phyloP scores from a whole-genome alignment of 805 yeast genomes.

The Wickerhamomyces kurtzmanii region DNA sequence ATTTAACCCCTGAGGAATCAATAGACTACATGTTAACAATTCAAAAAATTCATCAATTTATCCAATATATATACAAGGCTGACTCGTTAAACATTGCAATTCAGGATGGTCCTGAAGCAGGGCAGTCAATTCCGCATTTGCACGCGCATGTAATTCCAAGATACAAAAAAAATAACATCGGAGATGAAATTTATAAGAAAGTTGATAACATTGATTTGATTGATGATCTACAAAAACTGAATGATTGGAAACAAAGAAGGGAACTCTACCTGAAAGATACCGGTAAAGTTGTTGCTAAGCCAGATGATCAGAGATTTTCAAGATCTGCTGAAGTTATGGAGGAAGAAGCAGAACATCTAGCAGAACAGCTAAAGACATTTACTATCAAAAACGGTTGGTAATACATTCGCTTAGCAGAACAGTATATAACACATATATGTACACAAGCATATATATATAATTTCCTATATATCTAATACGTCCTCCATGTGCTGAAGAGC shows the following conservation, averaged over 20 bases:
- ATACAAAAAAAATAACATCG: conserved; percentile 41
- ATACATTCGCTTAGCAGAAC: too few relatives aligned
- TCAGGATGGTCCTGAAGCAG: conserved; percentile 95
- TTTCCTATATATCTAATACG: too few relatives aligned
- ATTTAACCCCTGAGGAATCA: conserved; percentile 62
- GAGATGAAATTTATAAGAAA: conserved; percentile 65
- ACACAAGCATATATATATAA: too few relatives aligned
- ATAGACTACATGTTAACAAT: conserved; percentile 71
- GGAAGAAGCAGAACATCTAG: conserved; percentile 53
- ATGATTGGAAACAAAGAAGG: conserved; percentile 22
- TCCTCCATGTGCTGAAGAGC: too few relatives aligned
- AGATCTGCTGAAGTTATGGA: conserved; percentile 60
- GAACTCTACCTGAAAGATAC: conserved; percentile 13
- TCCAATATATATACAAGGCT: conserved; percentile 60
- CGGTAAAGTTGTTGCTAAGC: conserved; percentile 21
- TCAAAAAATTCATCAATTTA: conserved; percentile 60
- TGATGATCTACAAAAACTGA: conserved; percentile 14
- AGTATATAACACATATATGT: too few relatives aligned
- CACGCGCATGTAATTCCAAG: conserved; percentile 95
- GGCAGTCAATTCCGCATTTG: conserved; percentile 92
- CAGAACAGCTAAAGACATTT: conserved; percentile 29
- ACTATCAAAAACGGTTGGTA: too few relatives aligned
- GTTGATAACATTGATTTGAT: conserved; percentile 52
- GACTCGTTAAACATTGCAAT: conserved; percentile 84
- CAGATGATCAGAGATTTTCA: conserved; percentile 44